Base-by-base conservation (phyloP, 208 protist species). In the Tritrichomonas musculus region DNA sequence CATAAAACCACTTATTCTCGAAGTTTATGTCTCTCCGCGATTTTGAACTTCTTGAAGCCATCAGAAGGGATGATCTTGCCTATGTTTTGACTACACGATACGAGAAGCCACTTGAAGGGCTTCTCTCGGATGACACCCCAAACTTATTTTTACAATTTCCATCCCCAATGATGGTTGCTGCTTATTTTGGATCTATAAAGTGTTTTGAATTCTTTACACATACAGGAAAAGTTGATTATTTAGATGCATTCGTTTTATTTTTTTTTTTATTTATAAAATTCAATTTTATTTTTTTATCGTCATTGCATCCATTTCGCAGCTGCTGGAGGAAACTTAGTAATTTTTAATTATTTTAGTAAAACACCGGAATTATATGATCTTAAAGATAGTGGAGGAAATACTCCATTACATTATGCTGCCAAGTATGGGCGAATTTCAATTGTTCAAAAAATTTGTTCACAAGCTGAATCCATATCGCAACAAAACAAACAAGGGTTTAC, bases 251-350 rank as follows among this genome's bases (percentile, higher is more conserved):
- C 27, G 64, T 69, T n/a, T 33, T 69, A 69, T 69, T 69, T n/a
- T 60, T 22, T 60, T 69, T 69, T 69, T 69, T 69, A n/a, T 33
- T 69, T 60, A 60, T 60, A 22, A 13, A 44, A 30, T 82, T 82
- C 27, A 33, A 57, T 20, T n/a, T 88, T 55, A 57, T 44, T 55
- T 57, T 39, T 55, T 88, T 33, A 60, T 20, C 33, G 77, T 33
- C 77, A 88, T 49, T 57, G 47, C 77, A 53, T 88, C n/a, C 77
- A 88, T 88, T 88, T 88, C 57, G 77, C 77, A 14, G 77, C 77
- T 57, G 77, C 77, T 88, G 77, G 77, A 39, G 77, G 77, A 60
- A 88, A 88, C 44, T 27, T 88, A 39, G 33, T 47, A 0, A 57
- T 88, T 57, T 88, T 88, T 57, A 88, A 88, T n/a, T 88, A 88